These are phyloP conservation scores for Megacollybia platyphylla DNA, from an alignment of 1,284 basidiomycete species.

Conservation along the genomic window DNA sequence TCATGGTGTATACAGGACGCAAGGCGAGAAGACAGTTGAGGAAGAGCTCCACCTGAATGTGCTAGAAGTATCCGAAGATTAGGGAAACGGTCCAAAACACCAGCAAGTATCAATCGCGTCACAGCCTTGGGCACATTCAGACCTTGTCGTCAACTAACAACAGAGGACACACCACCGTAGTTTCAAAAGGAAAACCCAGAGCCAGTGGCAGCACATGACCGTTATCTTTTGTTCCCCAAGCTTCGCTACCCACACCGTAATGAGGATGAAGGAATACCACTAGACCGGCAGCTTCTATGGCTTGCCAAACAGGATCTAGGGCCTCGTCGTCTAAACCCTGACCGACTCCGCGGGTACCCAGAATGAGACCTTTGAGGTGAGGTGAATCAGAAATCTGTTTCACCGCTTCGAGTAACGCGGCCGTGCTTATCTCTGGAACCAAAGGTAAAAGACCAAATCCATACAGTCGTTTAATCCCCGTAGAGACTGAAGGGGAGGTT, in stretches of 20 bases:
- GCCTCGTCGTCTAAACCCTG: constrained; percentile 68
- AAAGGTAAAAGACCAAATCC: constrained; percentile 80
- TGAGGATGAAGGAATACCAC: constrained; percentile 78
- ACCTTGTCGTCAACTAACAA: constrained; percentile 1
- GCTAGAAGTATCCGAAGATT: constrained; percentile 65
- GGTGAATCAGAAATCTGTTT: constrained; percentile 51
- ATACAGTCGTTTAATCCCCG: constrained; percentile 49
- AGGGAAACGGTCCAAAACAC: constrained; percentile 70
- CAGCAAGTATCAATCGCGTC: constrained; percentile 70
- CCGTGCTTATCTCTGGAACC: constrained; percentile 45
- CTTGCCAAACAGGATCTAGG: constrained; percentile 69
- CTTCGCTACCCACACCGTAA: constrained; percentile 56
- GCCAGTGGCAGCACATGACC: constrained; percentile 80
- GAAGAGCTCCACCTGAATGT: constrained; percentile 75
- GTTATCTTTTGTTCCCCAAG: constrained; percentile 65
- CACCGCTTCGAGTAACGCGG: constrained; percentile 48
- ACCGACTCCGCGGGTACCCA: constrained; percentile 71
- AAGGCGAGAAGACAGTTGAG: constrained; percentile 69
- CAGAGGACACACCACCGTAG: constrained; percentile 38
- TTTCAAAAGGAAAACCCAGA: constrained; percentile 82
- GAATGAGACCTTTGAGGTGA: constrained; percentile 57
- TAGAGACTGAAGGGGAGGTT: constrained; percentile 33
- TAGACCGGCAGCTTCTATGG: constrained; percentile 51
- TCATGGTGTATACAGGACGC: constrained; percentile 79
- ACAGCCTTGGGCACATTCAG: constrained; percentile 37